Base-by-base conservation (phyloP, 768 basidiomycete genomes). In the Kwoniella botswanensis region DNA sequence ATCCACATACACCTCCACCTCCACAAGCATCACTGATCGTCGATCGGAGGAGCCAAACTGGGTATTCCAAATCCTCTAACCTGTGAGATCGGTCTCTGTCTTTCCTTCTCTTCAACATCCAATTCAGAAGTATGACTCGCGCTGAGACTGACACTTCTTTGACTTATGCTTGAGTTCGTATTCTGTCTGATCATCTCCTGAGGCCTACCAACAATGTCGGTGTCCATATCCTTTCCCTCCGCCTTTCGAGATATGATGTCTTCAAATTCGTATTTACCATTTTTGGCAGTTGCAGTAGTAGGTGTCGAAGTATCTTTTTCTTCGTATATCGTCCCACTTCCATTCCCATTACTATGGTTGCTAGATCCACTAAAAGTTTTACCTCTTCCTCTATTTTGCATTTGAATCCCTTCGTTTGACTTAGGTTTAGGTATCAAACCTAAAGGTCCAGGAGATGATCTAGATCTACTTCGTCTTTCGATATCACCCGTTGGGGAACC, bases 381-480 rank as follows among this genome's bases (percentile, higher is more conserved):
- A 12, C 65, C 55, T 59, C 65, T 58, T 18, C 43, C 43, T 46
- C 65, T 58, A 21, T 52, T 26, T 29, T 67, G 54, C 3, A 58
- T n/a, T 42, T 35, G 35, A 35, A 4, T 35, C 3, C 26, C 26
- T 10, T 56, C 55, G 24, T 24, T 26, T 21, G 53, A 24, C 4
- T 17, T n/a, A n/a, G 24, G 24, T 26, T 21, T 41, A 9, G 43
- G 21, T 44, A 6, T 50, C 6, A 54, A 35, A 12, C n/a, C 50
- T 22, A 54, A 21, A 29, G 68, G 68, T 56, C 68, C 68, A 22
- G 68, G 68, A 17, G 59, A 70, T n/a, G 50, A 55, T 42, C 52
- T 55, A 17, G 68, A 70, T 58, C 68, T 29, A 21, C 61, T 46
- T 22, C 68, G 43, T 35, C 26, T 26, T 29, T 68, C 67, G 6